These are phyloP conservation scores for Phytophthora fragariae DNA, from an alignment of 352 stramenopile genomes.

Conservation along the genomic window DNA sequence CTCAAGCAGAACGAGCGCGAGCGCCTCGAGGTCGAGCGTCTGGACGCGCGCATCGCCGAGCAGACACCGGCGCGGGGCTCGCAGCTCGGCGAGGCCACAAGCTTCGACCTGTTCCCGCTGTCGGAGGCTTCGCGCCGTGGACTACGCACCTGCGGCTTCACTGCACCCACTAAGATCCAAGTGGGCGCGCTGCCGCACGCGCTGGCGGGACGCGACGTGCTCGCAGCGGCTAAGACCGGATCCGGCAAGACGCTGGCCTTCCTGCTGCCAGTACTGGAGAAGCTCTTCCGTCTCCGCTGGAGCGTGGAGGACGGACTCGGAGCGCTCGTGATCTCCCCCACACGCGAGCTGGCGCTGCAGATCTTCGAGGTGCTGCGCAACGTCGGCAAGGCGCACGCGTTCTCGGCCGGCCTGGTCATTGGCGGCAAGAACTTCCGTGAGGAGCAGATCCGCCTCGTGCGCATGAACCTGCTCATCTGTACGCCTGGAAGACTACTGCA, in stretches of 20 bases:
- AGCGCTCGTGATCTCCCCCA: slow-evolving; percentile 97
- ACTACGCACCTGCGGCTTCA: slow-evolving; percentile 81
- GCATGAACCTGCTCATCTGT: slow-evolving; percentile 98
- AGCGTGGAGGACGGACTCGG: slow-evolving; percentile 94
- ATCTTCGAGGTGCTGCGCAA: slow-evolving; percentile 98
- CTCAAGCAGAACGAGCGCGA: slow-evolving; percentile 85
- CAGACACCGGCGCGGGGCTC: slow-evolving; percentile 81
- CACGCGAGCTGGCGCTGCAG: slow-evolving; percentile 98
- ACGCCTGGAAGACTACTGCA: slow-evolving; percentile 97
- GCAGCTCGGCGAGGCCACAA: slow-evolving; percentile 76
- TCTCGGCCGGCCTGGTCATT: slow-evolving; percentile 97
- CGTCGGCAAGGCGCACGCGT: slow-evolving; percentile 95
- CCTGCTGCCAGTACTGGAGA: slow-evolving; percentile 90
- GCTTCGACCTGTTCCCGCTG: slow-evolving; percentile 87
- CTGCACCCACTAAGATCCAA: slow-evolving; percentile 91
- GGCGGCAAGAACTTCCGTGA: slow-evolving; percentile 96
- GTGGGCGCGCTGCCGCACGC: slow-evolving; percentile 88
- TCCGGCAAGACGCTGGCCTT: slow-evolving; percentile 96
- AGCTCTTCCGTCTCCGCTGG: slow-evolving; percentile 91
- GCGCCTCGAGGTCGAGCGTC: slow-evolving; percentile 66
- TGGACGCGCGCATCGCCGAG: slow-evolving; percentile 71
- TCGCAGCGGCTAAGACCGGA: slow-evolving; percentile 93
- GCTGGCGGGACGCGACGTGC: slow-evolving; percentile 90
- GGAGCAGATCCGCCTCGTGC: slow-evolving; percentile 95
- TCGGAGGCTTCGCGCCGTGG: slow-evolving; percentile 82